These are phyloP conservation scores for Raphanus sativus DNA, from an alignment of 345 rosid species.

Conservation along the genomic window DNA sequence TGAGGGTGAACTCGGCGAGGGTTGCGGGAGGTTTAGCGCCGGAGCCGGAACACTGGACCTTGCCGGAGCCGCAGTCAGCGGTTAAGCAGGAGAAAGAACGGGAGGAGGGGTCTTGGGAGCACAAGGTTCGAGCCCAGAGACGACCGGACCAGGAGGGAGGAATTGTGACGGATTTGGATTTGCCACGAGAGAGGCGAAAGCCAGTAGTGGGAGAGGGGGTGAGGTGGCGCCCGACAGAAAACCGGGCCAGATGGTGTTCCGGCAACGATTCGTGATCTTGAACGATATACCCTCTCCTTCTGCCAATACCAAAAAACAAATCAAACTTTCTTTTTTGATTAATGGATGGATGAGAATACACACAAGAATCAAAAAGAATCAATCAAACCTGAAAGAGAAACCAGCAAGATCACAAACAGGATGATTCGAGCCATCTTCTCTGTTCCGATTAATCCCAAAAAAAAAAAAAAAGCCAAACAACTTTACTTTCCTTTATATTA, in stretches of 20 bases:
- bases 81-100: constrained; percentile 63
- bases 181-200: constrained; percentile 56
- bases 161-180: constrained; percentile 54
- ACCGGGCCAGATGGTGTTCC: constrained; percentile 79
- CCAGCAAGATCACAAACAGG: constrained; percentile 23
- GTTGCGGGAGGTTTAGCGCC: constrained; percentile 89
- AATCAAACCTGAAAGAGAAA: constrained; percentile 45
- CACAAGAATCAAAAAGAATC: background rate
- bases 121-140: constrained; percentile 74
- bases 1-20: constrained; percentile 84
- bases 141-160: constrained; percentile 87
- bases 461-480: constrained; percentile 10
- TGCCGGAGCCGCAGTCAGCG: constrained; percentile 82
- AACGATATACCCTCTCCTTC: constrained; percentile 55
- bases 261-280: constrained; percentile 74
- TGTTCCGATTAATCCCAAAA: background rate
- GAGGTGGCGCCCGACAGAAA: constrained; percentile 76
- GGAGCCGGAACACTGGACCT: constrained; percentile 58
- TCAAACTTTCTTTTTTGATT: background rate
- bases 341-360: too few species aligned
- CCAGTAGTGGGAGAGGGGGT: constrained; percentile 75
- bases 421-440: constrained; percentile 41
- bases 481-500: constrained; percentile 27
- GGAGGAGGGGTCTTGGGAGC: constrained; percentile 42
- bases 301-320: background rate